A percentile compares a stretch with the other conserved stretches of the same genome.
Conservation (phyloP, 1,139 yeast species). For the Candida sp. region DNA sequence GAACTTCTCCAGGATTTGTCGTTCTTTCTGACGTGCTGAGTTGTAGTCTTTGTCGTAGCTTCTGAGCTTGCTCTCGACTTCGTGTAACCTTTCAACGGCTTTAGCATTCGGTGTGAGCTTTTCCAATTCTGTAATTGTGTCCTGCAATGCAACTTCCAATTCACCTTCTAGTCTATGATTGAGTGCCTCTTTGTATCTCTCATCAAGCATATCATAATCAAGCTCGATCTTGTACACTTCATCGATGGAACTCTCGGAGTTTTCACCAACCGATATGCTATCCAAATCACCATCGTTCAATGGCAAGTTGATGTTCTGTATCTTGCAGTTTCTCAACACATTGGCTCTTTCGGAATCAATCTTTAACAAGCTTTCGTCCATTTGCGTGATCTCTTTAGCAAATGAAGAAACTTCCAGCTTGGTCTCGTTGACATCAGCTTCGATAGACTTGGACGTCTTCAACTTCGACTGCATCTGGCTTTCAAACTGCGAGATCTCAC, state of each 20-base stretch:
- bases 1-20: conserved; percentile 58
- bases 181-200: conserved; percentile 43
- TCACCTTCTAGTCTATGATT: conserved; percentile 50
- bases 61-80: conserved; percentile 64
- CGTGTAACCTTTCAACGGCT: conserved; percentile 77
- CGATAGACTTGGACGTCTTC: conserved; percentile 30
- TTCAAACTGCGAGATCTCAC: conserved; percentile 37
- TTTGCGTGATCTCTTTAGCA: conserved; percentile 36
- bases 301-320: conserved; percentile 74
- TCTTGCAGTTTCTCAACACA: conserved; percentile 72
- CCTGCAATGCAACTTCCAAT: conserved; percentile 39
- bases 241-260: conserved; percentile 39
- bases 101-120: conserved; percentile 78
- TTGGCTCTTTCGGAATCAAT: conserved; percentile 62
- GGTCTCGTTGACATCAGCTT: conserved; percentile 36
- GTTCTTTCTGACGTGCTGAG: conserved; percentile 64
- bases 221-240: conserved; percentile 54
- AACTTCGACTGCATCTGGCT: conserved; percentile 27
- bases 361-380: conserved; percentile 61
- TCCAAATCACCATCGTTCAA: conserved; percentile 60
- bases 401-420: conserved; percentile 31
- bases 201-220: conserved; percentile 58
- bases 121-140: conserved; percentile 52
- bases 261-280: conserved; percentile 50
- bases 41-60: conserved; percentile 71